Base-by-base conservation (phyloP, 257 asterid genomes). In the Solanum megistacrolobum region DNA sequence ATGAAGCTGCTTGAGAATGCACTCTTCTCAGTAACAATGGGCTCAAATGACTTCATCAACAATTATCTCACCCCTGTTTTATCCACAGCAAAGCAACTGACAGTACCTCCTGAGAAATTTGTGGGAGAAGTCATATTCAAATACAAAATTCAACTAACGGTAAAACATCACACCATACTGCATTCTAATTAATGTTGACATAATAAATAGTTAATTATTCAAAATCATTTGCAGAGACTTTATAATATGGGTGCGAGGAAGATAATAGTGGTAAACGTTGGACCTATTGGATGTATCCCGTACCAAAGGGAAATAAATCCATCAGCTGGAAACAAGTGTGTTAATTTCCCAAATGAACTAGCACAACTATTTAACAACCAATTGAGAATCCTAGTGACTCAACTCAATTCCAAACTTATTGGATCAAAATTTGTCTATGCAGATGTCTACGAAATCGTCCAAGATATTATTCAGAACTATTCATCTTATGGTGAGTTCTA, bases 231-330 rank as follows among this genome's bases (percentile, higher is more conserved):
- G 27, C 93, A 96, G 98, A 93, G 98, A 89, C 94, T 96, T 12
- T 91, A 94, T 79, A 66, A 75, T 8, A 87, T 96, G 95, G 98
- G 94, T 2, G 97, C 91, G 1, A 93, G 95, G 87, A 93, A 89
- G 83, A 65, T 96, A 4, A 46, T 92, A 0, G 93, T 94, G 52
- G 93, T 92, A 12, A 95, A 94, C 90, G 96, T 94, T 5, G 98
- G 98, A 76, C 97, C 98, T 4, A 92, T 95, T 83, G 98, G 98
- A 32, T 95, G 98, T 91, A 94, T 95, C 87, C 98, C 98, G 65
- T 94, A 62, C 89, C 90, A 92, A 83, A 94, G 96, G 92, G 98
- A 91, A 7, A 87, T 89, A 60, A 93, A 93, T 88, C 96, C 95
- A 86, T 62, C 88, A 14, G 92, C 92, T 12, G 96, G 94, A 69